Evolutionary conservation across 2,329 filamentous ascomycete species (phyloP).

Genomic region (Fusarium solani-melongenae): DNA sequence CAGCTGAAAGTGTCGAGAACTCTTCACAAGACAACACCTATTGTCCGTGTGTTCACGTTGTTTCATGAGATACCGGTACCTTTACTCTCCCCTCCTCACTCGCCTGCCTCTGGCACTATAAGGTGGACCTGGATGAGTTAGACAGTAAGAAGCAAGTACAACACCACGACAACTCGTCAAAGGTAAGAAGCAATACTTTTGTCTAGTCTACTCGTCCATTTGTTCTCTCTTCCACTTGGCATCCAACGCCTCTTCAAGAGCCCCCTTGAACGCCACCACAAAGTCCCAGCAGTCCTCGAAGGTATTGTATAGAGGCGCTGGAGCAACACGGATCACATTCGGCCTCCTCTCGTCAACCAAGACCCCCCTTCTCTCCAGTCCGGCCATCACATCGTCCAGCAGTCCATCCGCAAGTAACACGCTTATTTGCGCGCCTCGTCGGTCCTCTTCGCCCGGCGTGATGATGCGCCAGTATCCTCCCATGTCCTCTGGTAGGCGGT

Average conservation of each 20-base stretch:
- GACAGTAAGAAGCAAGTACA: neutral
- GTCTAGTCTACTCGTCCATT: constrained; percentile 19
- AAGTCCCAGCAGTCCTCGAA: constrained; percentile 68
- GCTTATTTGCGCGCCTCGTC: constrained; percentile 82
- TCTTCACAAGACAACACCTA: neutral
- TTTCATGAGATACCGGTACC: neutral
- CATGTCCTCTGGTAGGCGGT: constrained; percentile 40
- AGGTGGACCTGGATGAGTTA: neutral
- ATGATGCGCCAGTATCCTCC: constrained; percentile 64
- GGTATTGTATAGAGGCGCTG: constrained; percentile 82
- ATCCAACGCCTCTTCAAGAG: constrained; percentile 40
- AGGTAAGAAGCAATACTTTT: neutral
- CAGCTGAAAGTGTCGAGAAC: neutral
- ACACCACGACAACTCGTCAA: neutral
- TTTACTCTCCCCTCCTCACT: neutral
- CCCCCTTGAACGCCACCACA: constrained; percentile 42
- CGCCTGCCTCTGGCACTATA: neutral
- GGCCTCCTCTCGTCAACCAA: constrained; percentile 85
- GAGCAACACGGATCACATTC: constrained; percentile 82
- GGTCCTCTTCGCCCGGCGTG: constrained; percentile 71
- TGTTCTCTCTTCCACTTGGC: constrained; percentile 28
- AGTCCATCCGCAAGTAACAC: constrained; percentile 72
- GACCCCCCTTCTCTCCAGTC: constrained; percentile 72
- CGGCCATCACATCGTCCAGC: constrained; percentile 71
- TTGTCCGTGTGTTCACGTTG: neutral